Evolutionary conservation across 306 rosid species (phyloP), one percentile per base, ranked within the genome.

Genomic region (Mucuna pruriens): DNA sequence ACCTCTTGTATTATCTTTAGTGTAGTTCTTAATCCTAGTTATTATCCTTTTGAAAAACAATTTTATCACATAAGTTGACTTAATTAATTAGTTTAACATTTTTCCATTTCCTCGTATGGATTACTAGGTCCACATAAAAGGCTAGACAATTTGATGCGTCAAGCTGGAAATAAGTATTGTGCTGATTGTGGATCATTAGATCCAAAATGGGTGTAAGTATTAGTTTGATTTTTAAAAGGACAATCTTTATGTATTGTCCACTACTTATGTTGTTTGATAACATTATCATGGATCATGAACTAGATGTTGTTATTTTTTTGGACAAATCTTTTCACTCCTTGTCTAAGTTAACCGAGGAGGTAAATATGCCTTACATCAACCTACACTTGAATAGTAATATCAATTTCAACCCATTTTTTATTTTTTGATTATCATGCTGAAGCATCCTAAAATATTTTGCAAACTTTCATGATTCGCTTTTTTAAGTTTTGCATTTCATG

Each of bases 141-240:
- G 85, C 62, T 96, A 82, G 95, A 93, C 44, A 87, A 75, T 87
- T 77, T 96, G 83, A 74, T 81, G 86, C 64, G 78, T 65, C 95
- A 94, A 86, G 87, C 90, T 1, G 89, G 91, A 60, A 96, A 96
- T 80, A 86, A 66, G 76, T 78, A 31, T 42, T 96, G 99, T 57
- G 98, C 99, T 62, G 99, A 96, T 83, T 96, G 99, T 87, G 98
- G 95, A 74, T 83, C 98, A 52, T 87, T 85, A 6, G 95, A 94
- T 39, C 99, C 99, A 72, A 96, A 96, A 93, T 96, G 99, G 99
- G 97, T 90, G 99, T 93, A 87, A 89, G 97, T 88, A 34, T 80
- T 74, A n/a, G 62, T 29, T 80, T 85, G 9, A 3, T 29, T 42
- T 26, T 48, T 45, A 12, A 23, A 42, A 2, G 36, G 71, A 23